Percentiles rank a stretch among this genome's conserved stretches.
Conservation (phyloP, 768 basidiomycete species). For the Naematelia encephala region DNA sequence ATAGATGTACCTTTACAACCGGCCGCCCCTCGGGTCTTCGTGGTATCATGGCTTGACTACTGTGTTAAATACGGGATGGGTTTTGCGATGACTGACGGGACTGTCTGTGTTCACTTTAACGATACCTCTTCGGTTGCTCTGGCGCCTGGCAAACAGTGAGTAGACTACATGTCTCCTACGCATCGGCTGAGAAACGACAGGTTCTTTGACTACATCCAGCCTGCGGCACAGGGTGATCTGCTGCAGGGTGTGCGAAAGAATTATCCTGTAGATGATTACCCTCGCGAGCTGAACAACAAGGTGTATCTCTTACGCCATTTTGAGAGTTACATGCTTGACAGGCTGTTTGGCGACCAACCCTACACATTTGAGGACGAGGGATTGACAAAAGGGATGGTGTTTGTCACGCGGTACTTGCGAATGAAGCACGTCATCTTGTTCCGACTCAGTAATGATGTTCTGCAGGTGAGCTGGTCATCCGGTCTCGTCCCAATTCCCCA, state of each 20-base stretch:
- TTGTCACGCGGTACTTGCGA: slow-evolving; percentile 88
- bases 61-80: slow-evolving; percentile 99
- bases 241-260: slow-evolving; percentile 24
- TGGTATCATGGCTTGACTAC: slow-evolving; percentile 98
- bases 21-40: slow-evolving; percentile 69
- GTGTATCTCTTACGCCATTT: slow-evolving; percentile 91
- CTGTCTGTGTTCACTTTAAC: slow-evolving; percentile 93
- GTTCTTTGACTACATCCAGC: slow-evolving; percentile 82
- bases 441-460: slow-evolving; percentile 86
- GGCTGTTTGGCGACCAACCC: slow-evolving; percentile 76
- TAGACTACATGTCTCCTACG: slow-evolving; percentile 17
- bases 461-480: slow-evolving; percentile 67
- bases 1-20: slow-evolving; percentile 14
- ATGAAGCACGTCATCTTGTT: slow-evolving; percentile 98
- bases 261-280: slow-evolving; percentile 63
- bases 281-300: slow-evolving; percentile 76
- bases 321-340: slow-evolving; percentile 88
- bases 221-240: slow-evolving; percentile 18
- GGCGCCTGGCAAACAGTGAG: slow-evolving; percentile 81
- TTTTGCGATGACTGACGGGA: slow-evolving; percentile 91
- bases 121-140: slow-evolving; percentile 85
- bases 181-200: slow-evolving; percentile 52
- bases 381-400: slow-evolving; percentile 81
- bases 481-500: slow-evolving; percentile 1
- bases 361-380: slow-evolving; percentile 72